phyloP scores from a whole-genome alignment of 768 basidiomycete species.

The Russula sp. region DNA sequence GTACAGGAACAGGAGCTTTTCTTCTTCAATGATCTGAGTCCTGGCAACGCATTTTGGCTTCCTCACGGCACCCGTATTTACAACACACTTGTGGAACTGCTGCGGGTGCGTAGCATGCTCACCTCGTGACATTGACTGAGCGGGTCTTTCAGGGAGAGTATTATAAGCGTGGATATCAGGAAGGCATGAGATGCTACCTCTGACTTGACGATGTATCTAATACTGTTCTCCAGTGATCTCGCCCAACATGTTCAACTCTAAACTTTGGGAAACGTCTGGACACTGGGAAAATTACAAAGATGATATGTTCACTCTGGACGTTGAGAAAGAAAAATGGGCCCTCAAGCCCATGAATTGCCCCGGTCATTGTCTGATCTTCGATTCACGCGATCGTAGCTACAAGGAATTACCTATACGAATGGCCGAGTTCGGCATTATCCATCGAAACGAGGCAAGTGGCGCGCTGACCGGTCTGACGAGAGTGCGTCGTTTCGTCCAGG shows the following conservation, averaged over 20 bases:
- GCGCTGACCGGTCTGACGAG: constrained; percentile 90
- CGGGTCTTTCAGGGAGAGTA: constrained; percentile 64
- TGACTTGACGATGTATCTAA: constrained; percentile 1
- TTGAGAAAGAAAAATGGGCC: constrained; percentile 95
- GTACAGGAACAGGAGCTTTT: constrained; percentile 89
- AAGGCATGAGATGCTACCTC: constrained; percentile 47
- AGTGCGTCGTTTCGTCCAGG: constrained; percentile 93
- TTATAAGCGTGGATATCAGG: constrained; percentile 91
- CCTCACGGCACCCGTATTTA: constrained; percentile 97
- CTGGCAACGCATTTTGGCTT: constrained; percentile 94
- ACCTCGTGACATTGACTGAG: constrained; percentile 8
- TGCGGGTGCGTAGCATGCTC: constrained; percentile 57
- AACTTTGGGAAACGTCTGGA: constrained; percentile 97
- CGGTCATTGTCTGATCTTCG: constrained; percentile 94
- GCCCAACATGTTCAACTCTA: constrained; percentile 94
- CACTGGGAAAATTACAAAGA: constrained; percentile 99
- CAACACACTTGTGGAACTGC: constrained; percentile 84
- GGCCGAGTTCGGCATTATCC: constrained; percentile 98
- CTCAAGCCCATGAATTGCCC: constrained; percentile 99
- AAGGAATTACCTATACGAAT: constrained; percentile 94
- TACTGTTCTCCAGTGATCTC: constrained; percentile 68
- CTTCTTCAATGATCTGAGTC: constrained; percentile 96
- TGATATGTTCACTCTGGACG: constrained; percentile 91
- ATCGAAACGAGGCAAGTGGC: constrained; percentile 94
- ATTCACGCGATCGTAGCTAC: constrained; percentile 88